Conservation (phyloP, 23 red algal species). For the Gracilaria vermiculophylla region DNA sequence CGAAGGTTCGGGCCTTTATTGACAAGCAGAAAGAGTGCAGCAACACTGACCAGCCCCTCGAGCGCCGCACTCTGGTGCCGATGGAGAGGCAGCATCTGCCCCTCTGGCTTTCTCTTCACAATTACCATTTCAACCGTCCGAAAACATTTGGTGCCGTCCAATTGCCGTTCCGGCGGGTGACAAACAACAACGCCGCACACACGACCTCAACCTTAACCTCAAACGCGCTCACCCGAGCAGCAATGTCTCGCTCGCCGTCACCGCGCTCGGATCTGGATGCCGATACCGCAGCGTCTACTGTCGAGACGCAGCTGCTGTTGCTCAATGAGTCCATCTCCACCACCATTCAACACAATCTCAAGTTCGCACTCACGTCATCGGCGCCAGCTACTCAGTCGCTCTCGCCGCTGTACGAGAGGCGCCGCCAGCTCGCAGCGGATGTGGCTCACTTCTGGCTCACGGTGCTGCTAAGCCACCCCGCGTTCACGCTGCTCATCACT, state of each 20-base stretch:
- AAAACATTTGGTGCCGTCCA: too few species aligned
- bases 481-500: conserved; percentile 33
- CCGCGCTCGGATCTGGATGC: not conserved
- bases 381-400: not conserved
- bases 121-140: too few species aligned
- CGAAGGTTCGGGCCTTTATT: too few species aligned
- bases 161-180: too few species aligned
- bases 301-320: not conserved
- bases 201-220: too few species aligned
- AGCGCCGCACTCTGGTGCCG: too few species aligned
- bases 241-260: not conserved
- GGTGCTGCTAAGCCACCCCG: conserved; percentile 42
- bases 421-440: not conserved
- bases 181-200: too few species aligned
- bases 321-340: not conserved
- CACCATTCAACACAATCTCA: not conserved
- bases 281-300: not conserved
- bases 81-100: too few species aligned
- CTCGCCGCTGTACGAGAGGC: conserved; percentile 16
- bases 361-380: not conserved
- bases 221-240: too few species aligned
- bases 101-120: too few species aligned
- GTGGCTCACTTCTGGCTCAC: conserved; percentile 52
- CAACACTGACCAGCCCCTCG: too few species aligned
- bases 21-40: too few species aligned